phyloP scores from a whole-genome alignment of 495 filamentous ascomycete species.

The Neurospora sp. region DNA sequence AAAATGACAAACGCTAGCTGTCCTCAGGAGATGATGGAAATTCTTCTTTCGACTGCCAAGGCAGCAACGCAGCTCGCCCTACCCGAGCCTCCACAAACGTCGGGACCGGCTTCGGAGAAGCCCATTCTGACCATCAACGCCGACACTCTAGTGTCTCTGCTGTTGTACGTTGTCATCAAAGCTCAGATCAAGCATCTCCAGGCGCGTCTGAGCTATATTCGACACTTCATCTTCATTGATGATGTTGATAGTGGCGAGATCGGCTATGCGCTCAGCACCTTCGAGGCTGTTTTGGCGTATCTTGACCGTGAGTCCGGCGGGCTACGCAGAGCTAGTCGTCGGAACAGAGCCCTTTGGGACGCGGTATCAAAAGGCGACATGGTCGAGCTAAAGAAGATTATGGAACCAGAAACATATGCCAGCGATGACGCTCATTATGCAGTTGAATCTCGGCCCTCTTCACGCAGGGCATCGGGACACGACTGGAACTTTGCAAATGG shows the following conservation, averaged over 20 bases:
- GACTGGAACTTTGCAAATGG: slow-evolving; percentile 37
- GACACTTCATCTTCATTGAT: slow-evolving; percentile 91
- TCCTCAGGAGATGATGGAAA: slow-evolving; percentile 91
- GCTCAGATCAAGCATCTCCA: slow-evolving; percentile 82
- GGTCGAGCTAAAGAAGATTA: slow-evolving; percentile 61
- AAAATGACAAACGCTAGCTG: slow-evolving; percentile 75
- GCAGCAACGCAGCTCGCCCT: slow-evolving; percentile 55
- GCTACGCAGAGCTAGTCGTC: slow-evolving; percentile 69
- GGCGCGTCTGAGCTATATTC: slow-evolving; percentile 82
- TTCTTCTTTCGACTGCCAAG: slow-evolving; percentile 79
- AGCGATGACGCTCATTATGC: slow-evolving; percentile 32
- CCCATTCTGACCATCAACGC: slow-evolving; percentile 78
- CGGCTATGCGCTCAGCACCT: slow-evolving; percentile 93
- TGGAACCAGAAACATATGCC: slow-evolving; percentile 52
- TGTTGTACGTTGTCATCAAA: slow-evolving; percentile 87
- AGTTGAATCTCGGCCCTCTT: slow-evolving; percentile 24
- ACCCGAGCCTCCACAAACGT: slow-evolving; percentile 29
- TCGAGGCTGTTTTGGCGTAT: slow-evolving; percentile 91
- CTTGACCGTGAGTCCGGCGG: slow-evolving; percentile 72
- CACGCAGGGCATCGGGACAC: slow-evolving; percentile 28
- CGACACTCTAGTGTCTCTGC: slow-evolving; percentile 85
- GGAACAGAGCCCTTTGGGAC: slow-evolving; percentile 85
- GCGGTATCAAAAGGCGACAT: slow-evolving; percentile 67
- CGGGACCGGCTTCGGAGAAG: slow-evolving; percentile 25
- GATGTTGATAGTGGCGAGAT: slow-evolving; percentile 96